A percentile compares a stretch with the other conserved stretches of the same genome.
phyloP scores from a whole-genome alignment of 768 basidiomycete genomes.

The Serendipita indica region DNA sequence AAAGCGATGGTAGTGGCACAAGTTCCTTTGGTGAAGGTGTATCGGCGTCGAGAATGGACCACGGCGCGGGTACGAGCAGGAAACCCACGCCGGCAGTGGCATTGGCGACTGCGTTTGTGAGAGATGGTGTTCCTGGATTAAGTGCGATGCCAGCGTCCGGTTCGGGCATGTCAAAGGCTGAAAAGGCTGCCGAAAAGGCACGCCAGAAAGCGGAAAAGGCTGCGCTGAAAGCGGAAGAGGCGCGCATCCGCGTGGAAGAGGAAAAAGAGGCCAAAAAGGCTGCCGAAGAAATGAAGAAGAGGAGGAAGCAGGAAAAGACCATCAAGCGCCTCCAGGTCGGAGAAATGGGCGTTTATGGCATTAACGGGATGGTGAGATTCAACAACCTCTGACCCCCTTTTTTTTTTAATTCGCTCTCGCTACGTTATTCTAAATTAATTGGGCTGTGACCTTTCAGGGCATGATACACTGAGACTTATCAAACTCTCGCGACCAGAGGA shows the following conservation, averaged over 20 bases:
- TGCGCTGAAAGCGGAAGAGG: conserved; percentile 5
- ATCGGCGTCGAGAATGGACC: not conserved
- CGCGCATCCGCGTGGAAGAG: not conserved
- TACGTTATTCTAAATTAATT: not conserved
- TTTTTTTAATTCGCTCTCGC: too few relatives aligned
- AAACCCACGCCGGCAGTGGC: conserved; percentile 3
- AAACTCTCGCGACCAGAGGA: not conserved
- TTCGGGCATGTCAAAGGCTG: not conserved
- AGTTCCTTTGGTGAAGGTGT: conserved; percentile 1
- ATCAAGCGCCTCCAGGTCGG: not conserved
- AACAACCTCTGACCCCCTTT: not conserved
- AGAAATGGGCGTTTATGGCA: conserved; percentile 5
- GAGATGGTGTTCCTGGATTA: not conserved
- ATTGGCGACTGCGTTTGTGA: conserved; percentile 3
- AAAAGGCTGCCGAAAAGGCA: conserved; percentile 6
- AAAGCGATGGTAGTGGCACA: conserved; percentile 2
- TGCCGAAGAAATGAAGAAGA: not conserved
- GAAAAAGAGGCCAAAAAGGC: conserved; percentile 1
- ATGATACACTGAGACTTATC: not conserved
- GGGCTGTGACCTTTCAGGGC: not conserved
- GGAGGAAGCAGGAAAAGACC: conserved; percentile 1
- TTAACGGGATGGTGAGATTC: conserved; percentile 10
- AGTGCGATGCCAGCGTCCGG: not conserved
- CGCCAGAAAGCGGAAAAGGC: not conserved
- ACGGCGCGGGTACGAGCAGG: not conserved